Conservation (phyloP, 192 early-diverging fungal species). For the Podochytrium sp. region DNA sequence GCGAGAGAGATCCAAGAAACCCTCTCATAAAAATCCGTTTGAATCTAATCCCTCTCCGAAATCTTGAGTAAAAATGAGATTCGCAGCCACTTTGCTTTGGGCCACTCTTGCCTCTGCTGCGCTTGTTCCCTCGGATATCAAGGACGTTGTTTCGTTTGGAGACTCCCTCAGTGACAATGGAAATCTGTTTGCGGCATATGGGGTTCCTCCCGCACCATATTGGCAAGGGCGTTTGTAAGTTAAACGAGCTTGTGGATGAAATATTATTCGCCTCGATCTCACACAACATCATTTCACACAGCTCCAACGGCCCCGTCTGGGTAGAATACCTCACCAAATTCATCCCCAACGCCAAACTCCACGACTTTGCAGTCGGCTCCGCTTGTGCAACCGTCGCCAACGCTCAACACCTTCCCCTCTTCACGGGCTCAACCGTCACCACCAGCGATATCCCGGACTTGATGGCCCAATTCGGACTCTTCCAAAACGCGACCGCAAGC, state of each 20-base stretch:
- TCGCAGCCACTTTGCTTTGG: no score
- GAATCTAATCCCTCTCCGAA: no score
- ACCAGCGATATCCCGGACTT: not conserved
- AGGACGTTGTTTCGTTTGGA: constrained; percentile 54
- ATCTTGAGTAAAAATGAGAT: no score
- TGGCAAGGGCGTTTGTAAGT: constrained; percentile 38
- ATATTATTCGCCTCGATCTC: not conserved
- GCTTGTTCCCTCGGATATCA: not conserved
- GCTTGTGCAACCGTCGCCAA: not conserved
- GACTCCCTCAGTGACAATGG: constrained; percentile 61
- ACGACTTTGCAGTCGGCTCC: constrained; percentile 11
- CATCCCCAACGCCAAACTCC: not conserved
- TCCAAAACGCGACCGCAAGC: not conserved
- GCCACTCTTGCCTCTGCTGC: not conserved
- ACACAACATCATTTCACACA: no score
- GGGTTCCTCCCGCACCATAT: constrained; percentile 35
- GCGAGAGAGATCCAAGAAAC: no score
- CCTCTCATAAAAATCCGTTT: no score
- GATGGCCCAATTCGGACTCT: not conserved
- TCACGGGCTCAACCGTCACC: not conserved
- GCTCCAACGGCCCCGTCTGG: constrained; percentile 42
- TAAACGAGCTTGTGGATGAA: not conserved
- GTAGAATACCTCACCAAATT: not conserved
- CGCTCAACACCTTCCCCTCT: not conserved
- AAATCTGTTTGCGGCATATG: constrained; percentile 33